Evolutionary conservation across 768 basidiomycete species (phyloP), one percentile per base, ranked within the genome.

Genomic region (Mycena haematopus): DNA sequence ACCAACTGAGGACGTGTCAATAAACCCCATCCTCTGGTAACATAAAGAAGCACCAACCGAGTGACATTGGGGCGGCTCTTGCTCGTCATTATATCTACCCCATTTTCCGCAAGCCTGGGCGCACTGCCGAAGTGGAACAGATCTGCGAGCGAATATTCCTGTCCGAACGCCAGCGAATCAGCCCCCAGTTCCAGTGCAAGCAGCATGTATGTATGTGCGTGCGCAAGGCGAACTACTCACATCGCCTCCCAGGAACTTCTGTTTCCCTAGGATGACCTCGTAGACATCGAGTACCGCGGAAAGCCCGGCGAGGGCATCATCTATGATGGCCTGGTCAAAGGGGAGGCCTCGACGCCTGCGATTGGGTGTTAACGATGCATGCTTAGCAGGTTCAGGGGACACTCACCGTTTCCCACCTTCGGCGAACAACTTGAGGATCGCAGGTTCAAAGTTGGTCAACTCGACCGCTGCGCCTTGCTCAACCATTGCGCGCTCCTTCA

Each of bases 181-280:
- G 49, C 19, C 6, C 25, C 8, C 22, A 45, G 27, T 46, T n/a
- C n/a, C 14, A 8, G n/a, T 4, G 29, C 50, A 22, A 13, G 4
- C 5, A 4, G 11, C n/a, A 52, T 22, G 5, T 19, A 1, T 8
- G 11, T 13, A 51, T 13, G n/a, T 19, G 33, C 40, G 11, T 19
- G 29, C 38, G 38, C 38, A 19, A 35, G n/a, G 13, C 24, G 42
- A 51, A 31, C 33, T 24, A 53, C 56, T 49, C 24, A 57, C 56
- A 38, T 57, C 56, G 14, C 56, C 56, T 6, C 31, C 56, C 24
- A 87, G 70, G 67, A 85, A 88, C 40, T 76, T 72, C 27, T 82
- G 80, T 69, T 83, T 86, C 17, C 73, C 69, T 17, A 88, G 76
- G 49, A 89, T 83, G 17, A 65, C 67, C 11, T 88, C 81, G 65